Conservation (phyloP, 805 yeast genomes). For the Saturnispora serradocipensis region DNA sequence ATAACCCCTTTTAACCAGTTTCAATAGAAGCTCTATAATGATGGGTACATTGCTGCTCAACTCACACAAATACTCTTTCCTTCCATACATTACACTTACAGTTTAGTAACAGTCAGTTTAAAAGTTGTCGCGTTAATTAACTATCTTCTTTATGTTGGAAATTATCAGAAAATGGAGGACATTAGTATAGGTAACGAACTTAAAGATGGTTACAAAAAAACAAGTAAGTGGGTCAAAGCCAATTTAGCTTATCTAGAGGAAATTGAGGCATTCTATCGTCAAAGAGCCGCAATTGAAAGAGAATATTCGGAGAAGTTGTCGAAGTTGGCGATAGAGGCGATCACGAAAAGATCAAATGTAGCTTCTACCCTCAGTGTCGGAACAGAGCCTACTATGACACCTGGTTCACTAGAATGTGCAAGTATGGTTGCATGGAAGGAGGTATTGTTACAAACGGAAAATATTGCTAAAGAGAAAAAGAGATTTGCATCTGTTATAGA, state of each 20-base stretch:
- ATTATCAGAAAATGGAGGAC: slow-evolving; percentile 15
- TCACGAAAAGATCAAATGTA: slow-evolving; percentile 64
- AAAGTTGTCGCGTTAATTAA: background rate
- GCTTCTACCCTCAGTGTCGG: slow-evolving; percentile 76
- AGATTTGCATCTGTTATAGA: slow-evolving; percentile 53
- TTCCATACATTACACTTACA: background rate
- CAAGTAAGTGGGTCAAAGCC: slow-evolving; percentile 69
- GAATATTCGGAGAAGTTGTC: slow-evolving; percentile 69
- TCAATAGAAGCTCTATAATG: background rate
- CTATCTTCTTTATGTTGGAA: background rate
- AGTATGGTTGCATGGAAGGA: slow-evolving; percentile 86
- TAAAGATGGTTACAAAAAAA: slow-evolving; percentile 70
- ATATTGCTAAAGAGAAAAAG: slow-evolving; percentile 57
- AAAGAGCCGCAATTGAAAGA: slow-evolving; percentile 70
- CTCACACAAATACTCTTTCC: background rate
- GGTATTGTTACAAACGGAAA: slow-evolving; percentile 73
- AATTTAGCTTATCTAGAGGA: slow-evolving; percentile 72
- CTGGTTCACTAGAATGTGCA: slow-evolving; percentile 90
- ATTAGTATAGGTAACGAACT: slow-evolving; percentile 59
- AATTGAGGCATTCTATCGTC: slow-evolving; percentile 73
- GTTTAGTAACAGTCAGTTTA: background rate
- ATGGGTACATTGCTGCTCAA: background rate
- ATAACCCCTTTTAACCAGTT: background rate
- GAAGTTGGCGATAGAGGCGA: slow-evolving; percentile 55
- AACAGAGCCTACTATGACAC: slow-evolving; percentile 81